Evolutionary conservation across 2,329 filamentous ascomycete species (phyloP).

Genomic region (Fusarium humuli): DNA sequence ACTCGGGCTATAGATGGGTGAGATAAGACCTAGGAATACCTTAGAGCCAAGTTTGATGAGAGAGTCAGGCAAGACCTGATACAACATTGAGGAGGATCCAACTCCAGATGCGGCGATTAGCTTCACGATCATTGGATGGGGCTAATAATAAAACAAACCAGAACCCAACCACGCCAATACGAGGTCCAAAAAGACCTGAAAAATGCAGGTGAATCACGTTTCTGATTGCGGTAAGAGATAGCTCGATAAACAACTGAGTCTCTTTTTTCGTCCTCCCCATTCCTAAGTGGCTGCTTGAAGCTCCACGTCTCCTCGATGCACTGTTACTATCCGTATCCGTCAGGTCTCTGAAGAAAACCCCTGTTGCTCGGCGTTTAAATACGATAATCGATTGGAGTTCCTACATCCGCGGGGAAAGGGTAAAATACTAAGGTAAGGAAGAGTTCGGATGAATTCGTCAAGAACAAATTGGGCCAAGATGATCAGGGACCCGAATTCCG

Average conservation of each 20-base stretch:
- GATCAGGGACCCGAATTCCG: constrained; percentile 18
- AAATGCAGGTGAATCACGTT: constrained; percentile 2
- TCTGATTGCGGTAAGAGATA: constrained; percentile 8
- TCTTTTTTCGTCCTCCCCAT: constrained; percentile 14
- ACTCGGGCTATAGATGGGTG: background rate
- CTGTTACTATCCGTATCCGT: constrained; percentile 27
- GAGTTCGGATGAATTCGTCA: constrained; percentile 22
- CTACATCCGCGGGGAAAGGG: constrained; percentile 16
- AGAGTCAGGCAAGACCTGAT: background rate
- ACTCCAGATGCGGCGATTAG: constrained; percentile 31
- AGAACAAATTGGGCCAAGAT: constrained; percentile 24
- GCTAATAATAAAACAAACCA: constrained; percentile 3
- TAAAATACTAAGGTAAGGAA: background rate
- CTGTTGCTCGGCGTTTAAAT: constrained; percentile 38
- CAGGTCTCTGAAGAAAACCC: constrained; percentile 12
- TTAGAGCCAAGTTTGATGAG: background rate
- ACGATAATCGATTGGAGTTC: constrained; percentile 30
- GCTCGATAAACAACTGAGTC: constrained; percentile 6
- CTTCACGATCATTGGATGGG: constrained; percentile 28
- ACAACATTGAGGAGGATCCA: background rate
- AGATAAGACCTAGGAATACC: background rate
- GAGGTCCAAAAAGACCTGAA: constrained; percentile 15
- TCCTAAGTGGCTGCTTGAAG: constrained; percentile 20
- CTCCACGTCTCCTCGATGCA: constrained; percentile 11
- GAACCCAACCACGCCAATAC: constrained; percentile 24